Evolutionary conservation across 2,329 filamentous ascomycete genomes (phyloP).

Genomic region (Helicocarpus griseus): DNA sequence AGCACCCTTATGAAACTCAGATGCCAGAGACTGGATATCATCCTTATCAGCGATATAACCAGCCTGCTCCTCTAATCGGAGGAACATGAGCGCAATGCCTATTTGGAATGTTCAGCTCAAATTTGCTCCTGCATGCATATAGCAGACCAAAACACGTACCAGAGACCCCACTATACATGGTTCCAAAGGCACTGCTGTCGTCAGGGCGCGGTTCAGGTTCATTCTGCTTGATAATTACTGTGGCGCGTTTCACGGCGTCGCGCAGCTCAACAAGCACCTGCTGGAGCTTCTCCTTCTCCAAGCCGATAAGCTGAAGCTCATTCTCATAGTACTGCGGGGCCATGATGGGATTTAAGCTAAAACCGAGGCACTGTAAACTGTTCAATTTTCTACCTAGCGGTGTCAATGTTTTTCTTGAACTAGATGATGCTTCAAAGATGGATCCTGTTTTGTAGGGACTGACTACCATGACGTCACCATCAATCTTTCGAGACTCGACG

Average conservation of each 20-base stretch:
- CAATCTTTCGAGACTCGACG: not conserved
- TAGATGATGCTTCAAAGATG: too few species aligned
- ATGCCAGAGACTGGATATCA: slow-evolving; percentile 8
- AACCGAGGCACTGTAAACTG: not conserved
- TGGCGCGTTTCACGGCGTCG: slow-evolving; percentile 20
- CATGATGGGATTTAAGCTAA: not conserved
- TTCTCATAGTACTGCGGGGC: slow-evolving; percentile 21
- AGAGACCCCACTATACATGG: slow-evolving; percentile 23
- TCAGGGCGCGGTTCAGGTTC: slow-evolving; percentile 17
- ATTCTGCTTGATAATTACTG: slow-evolving; percentile 18
- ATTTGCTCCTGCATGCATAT: not conserved
- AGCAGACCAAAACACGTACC: slow-evolving; percentile 17
- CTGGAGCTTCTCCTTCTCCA: slow-evolving; percentile 13
- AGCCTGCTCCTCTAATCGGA: slow-evolving; percentile 29
- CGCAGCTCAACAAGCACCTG: slow-evolving; percentile 21
- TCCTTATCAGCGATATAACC: slow-evolving; percentile 15
- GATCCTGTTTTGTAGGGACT: not conserved
- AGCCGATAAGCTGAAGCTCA: slow-evolving; percentile 15
- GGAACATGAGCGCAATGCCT: slow-evolving; percentile 29
- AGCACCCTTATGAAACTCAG: slow-evolving; percentile 20
- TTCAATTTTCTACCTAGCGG: not conserved
- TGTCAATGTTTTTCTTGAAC: too few species aligned
- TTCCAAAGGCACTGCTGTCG: slow-evolving; percentile 15
- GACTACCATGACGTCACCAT: not conserved
- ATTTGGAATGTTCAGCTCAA: not conserved